Conservation (phyloP, 305 asterid genomes). For the Stenogyne calaminthoides region DNA sequence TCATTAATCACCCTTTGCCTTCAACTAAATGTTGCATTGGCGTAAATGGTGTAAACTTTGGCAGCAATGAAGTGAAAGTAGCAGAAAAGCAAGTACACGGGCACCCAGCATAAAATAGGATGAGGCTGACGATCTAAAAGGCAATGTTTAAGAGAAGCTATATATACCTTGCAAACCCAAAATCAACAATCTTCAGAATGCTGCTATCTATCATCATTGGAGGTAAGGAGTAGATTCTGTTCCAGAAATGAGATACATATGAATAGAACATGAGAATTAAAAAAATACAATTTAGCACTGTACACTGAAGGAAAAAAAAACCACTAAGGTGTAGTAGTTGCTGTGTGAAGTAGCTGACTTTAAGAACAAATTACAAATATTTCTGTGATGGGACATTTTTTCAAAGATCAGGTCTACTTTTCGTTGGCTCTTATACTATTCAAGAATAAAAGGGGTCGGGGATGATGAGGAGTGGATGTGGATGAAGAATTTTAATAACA, state of each 20-base stretch:
- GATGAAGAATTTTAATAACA: too few species aligned
- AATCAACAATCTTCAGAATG: slow-evolving; percentile 93
- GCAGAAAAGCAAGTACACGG: neutral
- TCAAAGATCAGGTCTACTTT: neutral
- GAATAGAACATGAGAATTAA: slow-evolving; percentile 27
- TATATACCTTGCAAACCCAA: slow-evolving; percentile 99
- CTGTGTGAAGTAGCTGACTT: slow-evolving; percentile 12
- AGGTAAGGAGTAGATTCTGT: slow-evolving; percentile 90
- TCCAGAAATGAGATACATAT: slow-evolving; percentile 33
- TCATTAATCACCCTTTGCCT: neutral
- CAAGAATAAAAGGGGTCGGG: neutral
- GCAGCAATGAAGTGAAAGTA: neutral
- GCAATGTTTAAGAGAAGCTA: slow-evolving; percentile 17
- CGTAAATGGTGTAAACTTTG: slow-evolving; percentile 1
- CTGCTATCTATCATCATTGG: slow-evolving; percentile 67
- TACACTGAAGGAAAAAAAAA: slow-evolving; percentile 16
- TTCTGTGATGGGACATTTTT: slow-evolving; percentile 5
- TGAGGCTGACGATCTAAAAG: neutral
- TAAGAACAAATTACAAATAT: slow-evolving; percentile 7
- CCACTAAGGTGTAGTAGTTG: neutral
- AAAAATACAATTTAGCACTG: slow-evolving; percentile 18
- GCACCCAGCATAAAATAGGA: neutral
- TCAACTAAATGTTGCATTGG: neutral
- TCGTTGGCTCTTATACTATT: neutral
- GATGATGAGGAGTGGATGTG: neutral